Base-by-base conservation (phyloP, 2,329 filamentous ascomycete species). In the Cadophora luteo-olivacea region DNA sequence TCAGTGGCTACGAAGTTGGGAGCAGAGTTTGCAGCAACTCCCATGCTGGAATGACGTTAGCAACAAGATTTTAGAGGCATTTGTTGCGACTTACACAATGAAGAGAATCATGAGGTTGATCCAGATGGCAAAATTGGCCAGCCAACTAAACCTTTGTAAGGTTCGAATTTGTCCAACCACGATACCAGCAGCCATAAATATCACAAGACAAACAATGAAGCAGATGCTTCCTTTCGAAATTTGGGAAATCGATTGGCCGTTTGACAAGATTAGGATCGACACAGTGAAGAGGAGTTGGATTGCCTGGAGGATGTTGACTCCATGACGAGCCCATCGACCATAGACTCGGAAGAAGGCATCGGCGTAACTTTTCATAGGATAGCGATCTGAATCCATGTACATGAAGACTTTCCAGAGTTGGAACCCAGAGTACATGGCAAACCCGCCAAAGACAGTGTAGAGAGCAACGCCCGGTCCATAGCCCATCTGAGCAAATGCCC, bases 41-140 rank as follows among this genome's bases (percentile, higher is more conserved):
- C 85, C 83, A 88, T 87, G 19, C 65, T 72, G 36, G 41, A 24
- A 4, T 55, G 63, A 11, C 57, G 51, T 72, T 48, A 69, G 49
- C 24, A 32, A 64, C 14, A 36, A 19, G 24, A 24, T 55, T 3
- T n/a, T 32, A 29, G 16, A 1, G 8, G 6, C 19, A 19, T n/a
- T 25, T 8, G 22, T 11, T 36, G 0, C 24, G n/a, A 73, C 75
- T 69, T 69, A 77, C 75, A 71, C 75, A 68, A 88, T 83, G 70
- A 88, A 81, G 61, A 88, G 84, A 70, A 85, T 81, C 45, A 85
- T 73, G 25, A 88, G 70, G 69, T 87, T 88, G 62, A 88, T 73
- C 83, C 84, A 89, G 11, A 89, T 82, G 1, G 85, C 82, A 19
- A 83, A 72, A 69, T 87, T 88, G 16, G 86, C 85, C 0, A 89